phyloP scores from a whole-genome alignment of 2,329 filamentous ascomycete species.

The Colletotrichum eremochloae region DNA sequence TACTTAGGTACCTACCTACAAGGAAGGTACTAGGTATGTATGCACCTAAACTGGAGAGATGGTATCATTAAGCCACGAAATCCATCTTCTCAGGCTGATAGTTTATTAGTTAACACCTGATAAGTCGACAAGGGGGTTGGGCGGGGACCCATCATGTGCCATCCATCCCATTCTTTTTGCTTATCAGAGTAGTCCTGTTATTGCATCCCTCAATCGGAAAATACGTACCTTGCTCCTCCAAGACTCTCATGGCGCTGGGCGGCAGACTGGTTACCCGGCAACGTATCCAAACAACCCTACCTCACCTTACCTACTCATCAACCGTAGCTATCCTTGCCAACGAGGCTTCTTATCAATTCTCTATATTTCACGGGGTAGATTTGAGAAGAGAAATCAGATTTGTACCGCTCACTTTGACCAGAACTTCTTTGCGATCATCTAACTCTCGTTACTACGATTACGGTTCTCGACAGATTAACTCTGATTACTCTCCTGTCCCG shows the following conservation, averaged over 20 bases:
- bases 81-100: background rate
- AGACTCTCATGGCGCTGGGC: background rate
- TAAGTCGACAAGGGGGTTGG: background rate
- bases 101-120: background rate
- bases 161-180: background rate
- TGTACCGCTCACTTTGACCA: background rate
- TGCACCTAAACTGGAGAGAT: too few species aligned
- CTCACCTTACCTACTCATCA: background rate
- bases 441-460: background rate
- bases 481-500: background rate
- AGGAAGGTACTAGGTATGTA: too few species aligned
- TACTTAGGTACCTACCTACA: background rate
- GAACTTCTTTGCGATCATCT: background rate
- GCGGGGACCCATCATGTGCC: background rate
- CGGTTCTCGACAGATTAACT: background rate
- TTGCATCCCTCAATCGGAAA: background rate
- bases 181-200: background rate
- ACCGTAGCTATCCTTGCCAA: constrained; percentile 2
- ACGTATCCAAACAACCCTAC: constrained; percentile 24
- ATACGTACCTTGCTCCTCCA: background rate
- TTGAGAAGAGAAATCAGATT: background rate
- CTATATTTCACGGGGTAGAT: background rate
- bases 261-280: constrained; percentile 22
- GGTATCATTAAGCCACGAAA: background rate
- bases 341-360: background rate